Evolutionary conservation across 495 filamentous ascomycete species (phyloP).

Genomic region (Daldinia vernicosa): DNA sequence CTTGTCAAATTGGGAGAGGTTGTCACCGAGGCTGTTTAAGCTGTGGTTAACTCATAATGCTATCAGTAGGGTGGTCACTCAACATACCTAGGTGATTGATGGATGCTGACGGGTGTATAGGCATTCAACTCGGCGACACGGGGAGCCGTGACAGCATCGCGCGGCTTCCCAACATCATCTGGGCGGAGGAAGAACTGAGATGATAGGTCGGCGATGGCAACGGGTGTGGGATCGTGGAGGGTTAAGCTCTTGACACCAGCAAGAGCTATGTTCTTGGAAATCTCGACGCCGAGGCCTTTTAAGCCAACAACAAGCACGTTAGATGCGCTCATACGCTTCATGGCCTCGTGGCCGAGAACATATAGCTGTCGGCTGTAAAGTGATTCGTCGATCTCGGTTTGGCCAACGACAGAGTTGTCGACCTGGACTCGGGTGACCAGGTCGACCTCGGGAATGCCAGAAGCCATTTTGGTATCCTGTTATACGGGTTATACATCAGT

Average conservation of each 20-base stretch:
- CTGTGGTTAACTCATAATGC: slow-evolving; percentile 31
- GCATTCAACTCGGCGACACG: slow-evolving; percentile 94
- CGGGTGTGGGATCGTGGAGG: slow-evolving; percentile 83
- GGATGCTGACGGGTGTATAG: slow-evolving; percentile 87
- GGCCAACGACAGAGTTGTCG: slow-evolving; percentile 66
- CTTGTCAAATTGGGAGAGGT: slow-evolving; percentile 79
- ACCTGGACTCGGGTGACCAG: slow-evolving; percentile 85
- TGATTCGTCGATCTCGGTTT: slow-evolving; percentile 89
- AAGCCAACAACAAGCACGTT: slow-evolving; percentile 93
- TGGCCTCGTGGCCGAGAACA: slow-evolving; percentile 97
- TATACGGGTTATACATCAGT: slow-evolving; percentile 25
- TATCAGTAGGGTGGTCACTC: background rate
- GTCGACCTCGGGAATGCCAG: slow-evolving; percentile 59
- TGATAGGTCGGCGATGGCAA: slow-evolving; percentile 84
- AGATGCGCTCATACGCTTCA: slow-evolving; percentile 98
- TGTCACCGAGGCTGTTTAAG: slow-evolving; percentile 63
- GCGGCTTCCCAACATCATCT: slow-evolving; percentile 90
- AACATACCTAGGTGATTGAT: slow-evolving; percentile 62
- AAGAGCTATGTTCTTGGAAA: slow-evolving; percentile 98
- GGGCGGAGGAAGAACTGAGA: slow-evolving; percentile 94
- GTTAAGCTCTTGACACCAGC: slow-evolving; percentile 89
- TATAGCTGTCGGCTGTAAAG: slow-evolving; percentile 98
- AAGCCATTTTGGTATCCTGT: slow-evolving; percentile 53
- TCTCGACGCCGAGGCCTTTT: slow-evolving; percentile 95
- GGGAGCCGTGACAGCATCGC: slow-evolving; percentile 85